Evolutionary conservation across 305 asterid species (phyloP).

Genomic region (Galium porrigens): DNA sequence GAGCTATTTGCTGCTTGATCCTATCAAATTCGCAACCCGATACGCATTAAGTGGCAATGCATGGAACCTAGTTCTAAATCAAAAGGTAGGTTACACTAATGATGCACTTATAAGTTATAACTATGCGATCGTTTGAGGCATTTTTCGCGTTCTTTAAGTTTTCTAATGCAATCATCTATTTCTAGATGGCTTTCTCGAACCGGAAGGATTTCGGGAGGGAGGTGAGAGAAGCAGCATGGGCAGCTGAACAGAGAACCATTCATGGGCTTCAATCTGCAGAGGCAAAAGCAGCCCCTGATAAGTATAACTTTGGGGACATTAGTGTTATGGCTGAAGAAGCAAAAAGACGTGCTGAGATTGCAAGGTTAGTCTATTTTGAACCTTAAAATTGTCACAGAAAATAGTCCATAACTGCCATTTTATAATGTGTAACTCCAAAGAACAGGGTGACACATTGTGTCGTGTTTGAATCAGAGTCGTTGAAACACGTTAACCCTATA

Average conservation of each 20-base stretch:
- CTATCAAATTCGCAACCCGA: slow-evolving; percentile 35
- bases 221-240: slow-evolving; percentile 41
- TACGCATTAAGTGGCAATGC: slow-evolving; percentile 45
- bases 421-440: not conserved
- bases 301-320: slow-evolving; percentile 30
- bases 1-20: slow-evolving; percentile 35
- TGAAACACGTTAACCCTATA: too few relatives aligned
- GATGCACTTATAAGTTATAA: not conserved
- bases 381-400: not conserved
- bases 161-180: not conserved
- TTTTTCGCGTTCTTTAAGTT: not conserved
- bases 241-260: slow-evolving; percentile 38
- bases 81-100: slow-evolving; percentile 23
- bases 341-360: slow-evolving; percentile 41
- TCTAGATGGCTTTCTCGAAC: slow-evolving; percentile 45
- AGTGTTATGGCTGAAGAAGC: slow-evolving; percentile 50
- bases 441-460: not conserved
- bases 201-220: slow-evolving; percentile 50
- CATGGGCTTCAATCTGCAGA: slow-evolving; percentile 37
- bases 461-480: not conserved
- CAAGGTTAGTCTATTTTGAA: slow-evolving; percentile 26
- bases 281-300: slow-evolving; percentile 23
- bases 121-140: not conserved
- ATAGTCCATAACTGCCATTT: not conserved
- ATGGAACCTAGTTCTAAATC: slow-evolving; percentile 33